phyloP scores from a whole-genome alignment of 768 basidiomycete species.

The Clavulina sp. region DNA sequence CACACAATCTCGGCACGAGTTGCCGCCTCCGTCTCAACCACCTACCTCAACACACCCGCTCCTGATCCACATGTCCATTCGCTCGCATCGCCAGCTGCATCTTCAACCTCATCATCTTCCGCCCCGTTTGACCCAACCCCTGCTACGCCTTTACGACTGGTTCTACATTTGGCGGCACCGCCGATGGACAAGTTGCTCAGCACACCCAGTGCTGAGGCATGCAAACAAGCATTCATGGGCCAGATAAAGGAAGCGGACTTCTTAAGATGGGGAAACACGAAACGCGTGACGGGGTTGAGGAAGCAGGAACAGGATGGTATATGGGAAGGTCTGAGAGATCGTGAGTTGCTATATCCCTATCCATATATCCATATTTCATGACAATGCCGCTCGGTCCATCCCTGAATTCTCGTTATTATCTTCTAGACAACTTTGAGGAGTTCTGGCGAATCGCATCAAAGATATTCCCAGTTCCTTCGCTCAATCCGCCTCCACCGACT shows the following conservation, averaged over 20 bases:
- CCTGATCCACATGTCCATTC: too few species aligned
- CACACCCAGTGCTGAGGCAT: conserved; percentile 63
- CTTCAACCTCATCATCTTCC: conserved; percentile 4
- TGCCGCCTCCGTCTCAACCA: conserved; percentile 28
- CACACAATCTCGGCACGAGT: conserved; percentile 36
- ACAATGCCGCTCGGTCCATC: neutral
- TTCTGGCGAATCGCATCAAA: conserved; percentile 92
- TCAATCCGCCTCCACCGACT: neutral
- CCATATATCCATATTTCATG: neutral
- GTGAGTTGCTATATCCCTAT: conserved; percentile 31
- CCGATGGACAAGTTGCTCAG: conserved; percentile 74
- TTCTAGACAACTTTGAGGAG: conserved; percentile 93
- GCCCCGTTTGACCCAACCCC: conserved; percentile 15
- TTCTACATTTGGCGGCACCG: conserved; percentile 74
- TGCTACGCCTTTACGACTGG: conserved; percentile 50
- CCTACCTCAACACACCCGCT: conserved; percentile 23
- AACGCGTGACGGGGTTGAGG: conserved; percentile 76
- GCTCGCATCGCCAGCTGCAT: too few species aligned
- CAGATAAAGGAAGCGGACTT: conserved; percentile 95
- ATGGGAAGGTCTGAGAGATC: conserved; percentile 92
- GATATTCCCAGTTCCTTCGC: conserved; percentile 62
- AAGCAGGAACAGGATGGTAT: conserved; percentile 89
- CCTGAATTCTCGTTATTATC: too few species aligned
- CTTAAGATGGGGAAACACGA: conserved; percentile 90
- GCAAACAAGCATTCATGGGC: conserved; percentile 90